Evolutionary conservation across 163 green algal genomes (phyloP), one percentile per base, ranked within the genome.

Genomic region (Chlorella variabilis): DNA sequence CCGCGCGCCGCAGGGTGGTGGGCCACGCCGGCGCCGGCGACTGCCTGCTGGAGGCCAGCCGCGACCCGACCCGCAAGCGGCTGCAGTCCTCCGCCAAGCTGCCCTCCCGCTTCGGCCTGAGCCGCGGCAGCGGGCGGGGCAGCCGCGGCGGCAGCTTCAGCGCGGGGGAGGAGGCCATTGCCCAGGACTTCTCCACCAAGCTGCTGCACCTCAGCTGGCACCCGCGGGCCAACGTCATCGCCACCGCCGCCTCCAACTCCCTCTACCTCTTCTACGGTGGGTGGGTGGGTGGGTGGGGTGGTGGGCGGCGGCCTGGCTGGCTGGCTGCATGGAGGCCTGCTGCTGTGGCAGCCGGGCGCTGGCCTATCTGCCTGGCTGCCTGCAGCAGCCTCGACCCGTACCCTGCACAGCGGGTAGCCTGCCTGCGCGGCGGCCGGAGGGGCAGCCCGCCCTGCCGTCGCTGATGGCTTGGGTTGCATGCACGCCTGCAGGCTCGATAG

Each of bases 131-230:
- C 48, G 69, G 70, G 17, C 48, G 51, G 20, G 61, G 78, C 31
- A 42, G 48, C 48, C 66, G 65, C 73, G 77, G 66, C 54, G 36
- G 48, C 70, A 82, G 76, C 51, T 78, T 78, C 54, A 63, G 67
- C 0, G 75, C 38, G 31, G 79, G 77, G 23, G 86, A 90, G 63
- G 82, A 86, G 29, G 67, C 71, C 20, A 8, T 89, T 59, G 36
- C 18, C 0, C 36, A 48, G 20, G 96, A 99, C 90, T 97, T 97
- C 54, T 73, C 71, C 13, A 83, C 84, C 38, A 99, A 99, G 90
- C 90, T 99, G 79, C 90, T 98, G 80, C 95, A 99, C 84, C 84
- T 99, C 39, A 95, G 95, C 2, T 98, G 95, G 95, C 96, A 99
- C 82, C 96, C 96, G 48, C 85, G 94, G 65, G 90, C 90, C 42